Conservation (phyloP, 768 basidiomycete species). For the Lentinula guzmanii region DNA sequence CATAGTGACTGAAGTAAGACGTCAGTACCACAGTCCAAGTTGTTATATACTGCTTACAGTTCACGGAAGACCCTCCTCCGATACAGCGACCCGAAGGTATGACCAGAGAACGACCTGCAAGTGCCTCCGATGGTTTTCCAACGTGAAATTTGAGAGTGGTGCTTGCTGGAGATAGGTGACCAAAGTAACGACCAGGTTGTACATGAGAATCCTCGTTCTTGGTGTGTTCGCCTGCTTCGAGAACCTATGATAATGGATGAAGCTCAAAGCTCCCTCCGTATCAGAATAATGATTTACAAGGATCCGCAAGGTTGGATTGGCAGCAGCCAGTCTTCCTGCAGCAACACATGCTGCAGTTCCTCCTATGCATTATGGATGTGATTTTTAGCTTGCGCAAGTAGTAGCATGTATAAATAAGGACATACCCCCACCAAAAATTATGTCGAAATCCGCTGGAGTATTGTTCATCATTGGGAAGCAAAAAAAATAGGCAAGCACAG, state of each 20-base stretch:
- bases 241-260: slow-evolving; percentile 7
- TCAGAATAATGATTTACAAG: slow-evolving; percentile 16
- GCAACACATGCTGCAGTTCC: slow-evolving; percentile 33
- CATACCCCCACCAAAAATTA: slow-evolving; percentile 31
- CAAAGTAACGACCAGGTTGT: slow-evolving; percentile 32
- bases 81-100: slow-evolving; percentile 29
- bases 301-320: slow-evolving; percentile 32
- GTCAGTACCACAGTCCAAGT: not conserved
- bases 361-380: slow-evolving; percentile 7
- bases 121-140: slow-evolving; percentile 21
- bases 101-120: slow-evolving; percentile 24
- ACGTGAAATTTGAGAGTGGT: slow-evolving; percentile 27
- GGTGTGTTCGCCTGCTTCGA: slow-evolving; percentile 38
- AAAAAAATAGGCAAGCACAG: not conserved
- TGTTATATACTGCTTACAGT: slow-evolving; percentile 23
- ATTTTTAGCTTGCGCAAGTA: not conserved
- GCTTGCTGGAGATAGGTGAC: slow-evolving; percentile 25
- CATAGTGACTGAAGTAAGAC: slow-evolving; percentile 18
- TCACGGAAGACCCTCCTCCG: slow-evolving; percentile 43
- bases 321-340: slow-evolving; percentile 30
- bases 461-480: not conserved
- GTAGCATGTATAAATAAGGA: not conserved
- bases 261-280: not conserved
- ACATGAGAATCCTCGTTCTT: slow-evolving; percentile 26
- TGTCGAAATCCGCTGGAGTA: slow-evolving; percentile 18